Evolutionary conservation across 1,284 basidiomycete genomes (phyloP), one percentile per base, ranked within the genome.

Genomic region (Boletus austroedulis): DNA sequence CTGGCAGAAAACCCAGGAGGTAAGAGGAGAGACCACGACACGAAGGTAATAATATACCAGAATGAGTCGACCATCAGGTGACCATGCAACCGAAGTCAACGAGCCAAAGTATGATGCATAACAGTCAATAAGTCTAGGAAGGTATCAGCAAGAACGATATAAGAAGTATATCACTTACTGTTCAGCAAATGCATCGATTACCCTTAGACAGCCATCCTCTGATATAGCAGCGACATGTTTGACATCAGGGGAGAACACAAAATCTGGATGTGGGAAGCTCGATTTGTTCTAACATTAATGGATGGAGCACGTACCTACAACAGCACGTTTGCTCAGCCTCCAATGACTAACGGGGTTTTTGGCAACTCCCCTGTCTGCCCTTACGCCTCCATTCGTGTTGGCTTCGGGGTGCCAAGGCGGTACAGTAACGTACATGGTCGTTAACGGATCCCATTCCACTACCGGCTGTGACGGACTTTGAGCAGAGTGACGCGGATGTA

Each of bases 91-190:
- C 65, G 90, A 95, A 10, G 87, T 94, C 31, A 99, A 73, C 2
- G 91, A 83, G 17, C 94, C 95, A 69, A 96, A 98, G 73, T 98
- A 98, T 10, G 92, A 91, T 4, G 91, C 85, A 68, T 92, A 97
- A 61, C 90, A 92, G 69, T 97, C 94, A 31, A 93, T 83, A 28
- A 96, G 81, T 65, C 90, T 93, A 59, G 12, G 46, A 49, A 36
- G 44, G 38, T 32, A 53, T 67, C 41, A 59, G 19, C 49, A n/a
- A 52, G 32, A 52, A 21, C 29, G 2, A 52, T 14, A 29, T 12
- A 5, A 2, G 49, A 36, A 17, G 17, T n/a, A 38, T 43, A 11
- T 8, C 15, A 79, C 87, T 67, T 64, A 93, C 92, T 89, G 86
- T 72, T 95, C 91, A 48, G 87, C 87, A 50, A 90, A 76, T 1